These are phyloP conservation scores for Aethionema arabicum DNA, from an alignment of 345 rosid genomes.

Conservation along the genomic window DNA sequence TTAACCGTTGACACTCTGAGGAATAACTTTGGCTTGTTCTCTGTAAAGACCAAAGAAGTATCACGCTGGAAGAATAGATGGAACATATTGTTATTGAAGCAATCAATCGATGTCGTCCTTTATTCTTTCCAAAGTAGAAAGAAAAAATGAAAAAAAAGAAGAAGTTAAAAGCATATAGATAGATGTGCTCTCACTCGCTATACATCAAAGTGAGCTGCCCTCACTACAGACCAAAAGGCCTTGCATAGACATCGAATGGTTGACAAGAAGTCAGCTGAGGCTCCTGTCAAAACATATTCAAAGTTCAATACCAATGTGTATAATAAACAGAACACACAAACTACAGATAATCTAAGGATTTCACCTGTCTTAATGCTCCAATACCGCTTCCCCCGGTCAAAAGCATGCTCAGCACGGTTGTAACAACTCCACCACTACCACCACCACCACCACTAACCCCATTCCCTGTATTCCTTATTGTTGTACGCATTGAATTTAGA, in stretches of 20 bases:
- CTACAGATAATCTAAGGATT: neutral
- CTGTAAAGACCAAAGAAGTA: neutral
- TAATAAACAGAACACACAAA: neutral
- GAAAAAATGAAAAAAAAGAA: neutral
- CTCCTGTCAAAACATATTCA: slow-evolving; percentile 48
- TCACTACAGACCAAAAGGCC: slow-evolving; percentile 62
- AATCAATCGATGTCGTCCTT: slow-evolving; percentile 18
- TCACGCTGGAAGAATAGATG: neutral
- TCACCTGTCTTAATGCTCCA: slow-evolving; percentile 71
- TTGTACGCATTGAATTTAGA: slow-evolving; percentile 63
- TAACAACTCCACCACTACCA: slow-evolving; percentile 53
- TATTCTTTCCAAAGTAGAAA: slow-evolving; percentile 3
- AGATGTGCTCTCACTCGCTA: slow-evolving; percentile 20
- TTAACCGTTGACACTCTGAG: slow-evolving; percentile 7
- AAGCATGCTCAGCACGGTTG: slow-evolving; percentile 74
- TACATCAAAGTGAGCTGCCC: slow-evolving; percentile 15
- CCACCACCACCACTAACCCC: slow-evolving; percentile 30
- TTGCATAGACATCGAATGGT: slow-evolving; percentile 69
- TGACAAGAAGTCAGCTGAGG: slow-evolving; percentile 76
- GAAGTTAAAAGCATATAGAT: slow-evolving; percentile 10
- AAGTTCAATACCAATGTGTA: slow-evolving; percentile 8
- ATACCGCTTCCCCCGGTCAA: slow-evolving; percentile 59
- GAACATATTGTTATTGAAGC: slow-evolving; percentile 11
- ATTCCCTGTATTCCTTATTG: slow-evolving; percentile 55
- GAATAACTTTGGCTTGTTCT: slow-evolving; percentile 1